phyloP scores from a whole-genome alignment of 495 filamentous ascomycete species.

The Articulospora tetracladia region DNA sequence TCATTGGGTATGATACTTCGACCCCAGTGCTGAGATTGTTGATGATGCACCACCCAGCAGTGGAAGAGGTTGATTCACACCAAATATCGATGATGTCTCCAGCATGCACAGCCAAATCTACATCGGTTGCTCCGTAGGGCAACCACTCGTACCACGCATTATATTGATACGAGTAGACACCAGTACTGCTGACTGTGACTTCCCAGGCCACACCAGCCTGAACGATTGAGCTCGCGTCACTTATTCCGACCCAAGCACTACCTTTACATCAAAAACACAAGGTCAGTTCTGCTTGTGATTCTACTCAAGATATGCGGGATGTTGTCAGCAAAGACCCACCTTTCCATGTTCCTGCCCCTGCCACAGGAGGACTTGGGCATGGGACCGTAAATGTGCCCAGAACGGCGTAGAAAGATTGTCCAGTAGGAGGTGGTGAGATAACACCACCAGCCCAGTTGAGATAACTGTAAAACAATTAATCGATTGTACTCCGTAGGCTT shows the following conservation, averaged over 20 bases:
- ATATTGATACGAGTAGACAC: background rate
- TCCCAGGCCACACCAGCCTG: constrained; percentile 1
- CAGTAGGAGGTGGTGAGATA: no score
- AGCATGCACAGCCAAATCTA: background rate
- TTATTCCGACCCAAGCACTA: constrained; percentile 3
- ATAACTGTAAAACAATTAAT: no score
- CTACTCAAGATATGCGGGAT: no score
- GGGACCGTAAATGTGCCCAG: no score
- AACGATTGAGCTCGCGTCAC: background rate
- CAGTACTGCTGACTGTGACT: background rate
- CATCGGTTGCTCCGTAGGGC: background rate
- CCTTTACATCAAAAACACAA: background rate
- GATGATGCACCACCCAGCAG: background rate
- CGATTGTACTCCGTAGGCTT: no score
- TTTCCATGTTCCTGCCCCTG: no score
- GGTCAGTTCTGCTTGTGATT: no score
- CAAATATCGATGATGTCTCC: constrained; percentile 2
- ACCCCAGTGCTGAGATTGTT: constrained; percentile 1
- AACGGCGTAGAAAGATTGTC: no score
- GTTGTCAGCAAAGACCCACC: no score
- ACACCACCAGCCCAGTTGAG: no score
- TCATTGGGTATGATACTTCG: constrained; percentile 24
- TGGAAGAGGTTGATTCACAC: background rate
- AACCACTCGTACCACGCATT: constrained; percentile 10
- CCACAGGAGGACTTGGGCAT: no score